phyloP scores from a whole-genome alignment of 2,329 filamentous ascomycete genomes.

The Catunica adiposa region DNA sequence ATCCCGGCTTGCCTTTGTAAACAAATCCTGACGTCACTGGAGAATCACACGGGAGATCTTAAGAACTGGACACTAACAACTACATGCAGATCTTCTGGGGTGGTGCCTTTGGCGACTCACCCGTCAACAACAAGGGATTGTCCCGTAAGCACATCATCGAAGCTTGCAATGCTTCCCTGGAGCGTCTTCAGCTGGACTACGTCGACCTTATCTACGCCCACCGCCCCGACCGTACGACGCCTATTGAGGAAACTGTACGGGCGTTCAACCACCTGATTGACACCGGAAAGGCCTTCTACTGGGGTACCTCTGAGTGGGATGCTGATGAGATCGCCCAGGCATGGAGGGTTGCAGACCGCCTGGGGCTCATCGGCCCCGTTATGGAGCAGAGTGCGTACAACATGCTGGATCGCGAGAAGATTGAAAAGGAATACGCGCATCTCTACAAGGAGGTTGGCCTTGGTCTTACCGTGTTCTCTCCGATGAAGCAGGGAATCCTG shows the following conservation, averaged over 20 bases:
- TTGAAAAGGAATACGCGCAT: slow-evolving; percentile 46
- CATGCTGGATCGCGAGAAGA: slow-evolving; percentile 42
- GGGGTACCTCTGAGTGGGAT: slow-evolving; percentile 53
- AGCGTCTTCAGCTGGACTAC: slow-evolving; percentile 41
- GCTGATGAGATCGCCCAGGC: slow-evolving; percentile 49
- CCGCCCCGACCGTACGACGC: slow-evolving; percentile 48
- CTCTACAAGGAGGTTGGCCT: slow-evolving; percentile 43
- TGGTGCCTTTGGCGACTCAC: slow-evolving; percentile 39
- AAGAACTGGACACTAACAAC: background rate
- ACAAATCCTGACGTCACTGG: background rate
- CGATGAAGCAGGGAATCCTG: slow-evolving; percentile 40
- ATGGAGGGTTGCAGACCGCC: slow-evolving; percentile 41
- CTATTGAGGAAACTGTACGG: slow-evolving; percentile 54
- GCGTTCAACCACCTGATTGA: slow-evolving; percentile 56
- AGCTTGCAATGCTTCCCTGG: slow-evolving; percentile 42
- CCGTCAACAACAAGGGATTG: slow-evolving; percentile 50
- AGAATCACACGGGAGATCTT: background rate
- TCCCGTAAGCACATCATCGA: slow-evolving; percentile 56
- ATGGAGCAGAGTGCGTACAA: slow-evolving; percentile 55
- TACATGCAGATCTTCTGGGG: slow-evolving; percentile 40
- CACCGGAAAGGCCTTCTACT: slow-evolving; percentile 52
- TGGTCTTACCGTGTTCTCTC: slow-evolving; percentile 47
- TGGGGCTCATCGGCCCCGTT: slow-evolving; percentile 44
- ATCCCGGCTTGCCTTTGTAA: background rate
- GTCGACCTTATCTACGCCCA: slow-evolving; percentile 56